Base-by-base conservation (phyloP, 1,284 basidiomycete species). In the Chiua sp. region DNA sequence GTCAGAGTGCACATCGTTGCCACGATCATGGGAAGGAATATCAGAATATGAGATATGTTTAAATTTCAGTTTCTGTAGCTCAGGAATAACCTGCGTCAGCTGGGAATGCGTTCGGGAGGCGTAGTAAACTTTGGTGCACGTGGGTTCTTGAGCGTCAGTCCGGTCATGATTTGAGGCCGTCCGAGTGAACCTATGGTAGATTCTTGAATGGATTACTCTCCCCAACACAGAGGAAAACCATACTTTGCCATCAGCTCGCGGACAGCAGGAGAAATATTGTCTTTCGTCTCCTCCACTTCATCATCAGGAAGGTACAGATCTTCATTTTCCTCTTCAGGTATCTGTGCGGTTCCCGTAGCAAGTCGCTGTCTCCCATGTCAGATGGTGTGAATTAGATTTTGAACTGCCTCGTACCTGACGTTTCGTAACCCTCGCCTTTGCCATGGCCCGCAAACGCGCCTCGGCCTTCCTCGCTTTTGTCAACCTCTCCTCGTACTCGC, bases 41-140 rank as follows among this genome's bases (percentile, higher is more conserved):
- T 61, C 59, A 32, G 33, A 22, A 23, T 54, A 58, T 1, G 59
- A 58, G 47, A 68, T 32, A 39, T 59, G 68, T 32, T 73, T 70
- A 60, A 85, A 80, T 12, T 80, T 81, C 5, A 94, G 87, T 69
- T 90, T 93, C 44, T 82, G 83, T 11, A 98, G 80, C 74, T 99
- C 98, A 7, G 91, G 87, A 15, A 97, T 82, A 16, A 98, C 86
- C 73, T 99, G 97, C 1, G 94, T 85, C 4, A 99, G 85, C 71
- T 99, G 97, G 3, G 94, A 95, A 75, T 99, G 97, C 0, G 97
- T 99, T 33, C 98, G 84, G 0, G 96, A 98, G 0, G 95, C 92
- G 72, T 96, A 98, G 72, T 91, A 96, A 57, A 99, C 89, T 75
- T 93, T 93, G 35, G 87, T 88, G 66, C 88, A 91, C 3, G 82